phyloP scores from a whole-genome alignment of 2,329 filamentous ascomycete genomes.

The Colletotrichum brevisporum region DNA sequence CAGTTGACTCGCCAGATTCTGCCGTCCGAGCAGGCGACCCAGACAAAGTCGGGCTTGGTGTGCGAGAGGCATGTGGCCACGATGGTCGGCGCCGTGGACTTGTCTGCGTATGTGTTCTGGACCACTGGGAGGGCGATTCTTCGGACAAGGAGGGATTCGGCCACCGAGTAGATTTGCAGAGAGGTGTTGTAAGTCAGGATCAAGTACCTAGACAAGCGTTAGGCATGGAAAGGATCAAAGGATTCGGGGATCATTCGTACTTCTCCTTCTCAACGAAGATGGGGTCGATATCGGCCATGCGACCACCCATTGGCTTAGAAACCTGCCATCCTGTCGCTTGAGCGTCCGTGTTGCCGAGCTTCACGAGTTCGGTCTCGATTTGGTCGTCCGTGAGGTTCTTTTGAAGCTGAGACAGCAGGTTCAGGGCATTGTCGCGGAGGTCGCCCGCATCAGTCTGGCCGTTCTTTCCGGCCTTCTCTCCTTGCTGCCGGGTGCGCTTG shows the following conservation, averaged over 20 bases:
- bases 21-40: slow-evolving; percentile 73
- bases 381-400: slow-evolving; percentile 35
- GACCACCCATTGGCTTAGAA: slow-evolving; percentile 75
- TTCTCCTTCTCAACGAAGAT: slow-evolving; percentile 73
- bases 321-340: slow-evolving; percentile 66
- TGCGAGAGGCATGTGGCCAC: slow-evolving; percentile 58
- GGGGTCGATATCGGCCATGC: slow-evolving; percentile 76
- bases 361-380: slow-evolving; percentile 30
- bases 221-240: slow-evolving; percentile 42
- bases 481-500: slow-evolving; percentile 52
- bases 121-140: slow-evolving; percentile 70
- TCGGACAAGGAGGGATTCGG: slow-evolving; percentile 84
- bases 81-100: slow-evolving; percentile 50
- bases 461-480: slow-evolving; percentile 37
- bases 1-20: slow-evolving; percentile 71
- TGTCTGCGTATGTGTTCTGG: slow-evolving; percentile 44
- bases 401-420: slow-evolving; percentile 37
- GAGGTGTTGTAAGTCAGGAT: slow-evolving; percentile 82
- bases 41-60: slow-evolving; percentile 62
- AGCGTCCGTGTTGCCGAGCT: slow-evolving; percentile 32
- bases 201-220: slow-evolving; percentile 70
- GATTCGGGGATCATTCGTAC: slow-evolving; percentile 55
- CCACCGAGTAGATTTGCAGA: slow-evolving; percentile 84
- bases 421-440: slow-evolving; percentile 40
- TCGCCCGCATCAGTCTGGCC: slow-evolving; percentile 30